Evolutionary conservation across 1,284 basidiomycete species (phyloP), one percentile per base, ranked within the genome.

Genomic region (Microstroma glucosiphilum): DNA sequence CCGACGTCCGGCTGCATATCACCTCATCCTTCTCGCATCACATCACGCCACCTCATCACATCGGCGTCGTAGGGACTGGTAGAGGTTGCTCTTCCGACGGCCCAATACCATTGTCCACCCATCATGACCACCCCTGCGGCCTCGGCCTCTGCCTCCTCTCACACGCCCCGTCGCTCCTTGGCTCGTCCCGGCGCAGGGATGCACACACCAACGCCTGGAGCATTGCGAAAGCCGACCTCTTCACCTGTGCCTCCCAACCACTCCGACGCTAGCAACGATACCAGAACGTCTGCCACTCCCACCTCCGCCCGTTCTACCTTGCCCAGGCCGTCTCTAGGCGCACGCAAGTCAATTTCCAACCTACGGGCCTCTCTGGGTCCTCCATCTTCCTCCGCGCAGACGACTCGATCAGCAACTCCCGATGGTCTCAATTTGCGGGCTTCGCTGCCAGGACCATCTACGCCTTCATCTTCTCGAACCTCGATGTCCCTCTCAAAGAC

Each of bases 311-410:
- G 17, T 3, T 48, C 43, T 17, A 6, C 15, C 17, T 4, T 21
- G 21, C 15, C 21, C 43, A 48, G 43, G 43, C 15, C 17, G 6
- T n/a, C 43, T 21, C 43, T 58, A n/a, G 57, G 17, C 43, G n/a
- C 42, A n/a, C 42, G 42, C 57, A 51, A 58, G 40, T 58, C 42
- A 21, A 25, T 41, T n/a, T 13, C 57, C 57, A 58, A 46, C n/a
- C 57, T 58, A 23, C 57, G 49, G 21, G 42, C 57, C 26, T 19
- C 19, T 2, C n/a, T 40, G 23, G 56, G 46, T 2, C 23, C 56
- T 15, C 13, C n/a, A 21, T 19, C 41, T 15, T 19, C 56, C 26
- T 15, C 56, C 15, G 43, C 40, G 4, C 17, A 19, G 19, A n/a
- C 56, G 3, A 9, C 56, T 15, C 51, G 51, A 15, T 54, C 21